Base-by-base conservation (phyloP, 257 asterid genomes). In the Ocimum tenuiflorum region DNA sequence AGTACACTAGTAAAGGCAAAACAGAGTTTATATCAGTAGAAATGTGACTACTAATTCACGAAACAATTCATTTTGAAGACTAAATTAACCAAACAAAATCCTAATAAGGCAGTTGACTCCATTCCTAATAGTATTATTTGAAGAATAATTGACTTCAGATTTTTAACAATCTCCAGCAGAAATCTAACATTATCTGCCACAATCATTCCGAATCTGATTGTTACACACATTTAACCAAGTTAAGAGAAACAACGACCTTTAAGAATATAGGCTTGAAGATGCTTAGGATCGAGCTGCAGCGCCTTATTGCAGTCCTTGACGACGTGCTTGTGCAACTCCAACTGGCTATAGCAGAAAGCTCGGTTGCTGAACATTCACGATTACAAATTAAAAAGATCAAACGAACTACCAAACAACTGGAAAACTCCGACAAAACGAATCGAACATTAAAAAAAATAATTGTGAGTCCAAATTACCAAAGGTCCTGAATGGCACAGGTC, bases 281-380 rank as follows among this genome's bases (percentile, higher is more conserved):
- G 91, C 60, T 77, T 67, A 48, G 94, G 94, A 77, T 92, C 99
- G 56, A 92, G 94, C 86, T 84, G 80, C 80, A 92, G 75, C 50
- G 96, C 99, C 87, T 70, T 86, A 63, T 92, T 84, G 57, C 97
- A 92, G 74, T 92, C 99, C 83, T 89, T 92, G 49, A 92, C 75
- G 38, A 77, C 99, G 45, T 92, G 99, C 83, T 92, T 92, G 85
- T 89, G 89, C 79, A 92, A 70, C 84, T 92, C 99, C 96, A 92
- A 74, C 80, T 92, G 94, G 80, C 97, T 89, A 77, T 87, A 92
- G 78, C 99, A 89, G 71, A 77, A 92, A 24, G 97, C 97, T 81
- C 99, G 94, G 76, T 92, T 92, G 81, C 99, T 87, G 81, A 60
- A 70, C 73, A 42, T 36, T 38, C 69, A 64, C 45, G 64, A 36